A percentile compares a stretch with the other conserved stretches of the same genome.
phyloP scores from a whole-genome alignment of 345 rosid species.

The Euphorbia pulcherrima region DNA sequence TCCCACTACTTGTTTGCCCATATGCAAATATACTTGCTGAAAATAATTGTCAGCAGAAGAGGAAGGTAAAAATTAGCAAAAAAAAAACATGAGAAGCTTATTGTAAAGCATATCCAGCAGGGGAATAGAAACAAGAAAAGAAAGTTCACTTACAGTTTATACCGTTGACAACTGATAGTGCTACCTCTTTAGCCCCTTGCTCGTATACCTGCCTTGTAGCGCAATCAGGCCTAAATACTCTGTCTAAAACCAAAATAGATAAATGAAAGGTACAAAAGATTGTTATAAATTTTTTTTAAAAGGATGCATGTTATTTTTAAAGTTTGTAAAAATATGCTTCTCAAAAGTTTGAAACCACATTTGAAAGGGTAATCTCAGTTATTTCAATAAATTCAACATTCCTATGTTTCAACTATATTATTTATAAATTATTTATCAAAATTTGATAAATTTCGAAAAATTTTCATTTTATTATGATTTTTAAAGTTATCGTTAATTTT shows the following conservation, averaged over 20 bases:
- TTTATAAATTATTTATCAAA: too few species aligned
- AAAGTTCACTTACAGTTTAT: constrained; percentile 68
- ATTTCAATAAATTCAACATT: too few species aligned
- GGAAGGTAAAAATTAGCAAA: not conserved
- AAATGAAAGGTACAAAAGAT: not conserved
- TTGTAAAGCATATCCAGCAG: constrained; percentile 5
- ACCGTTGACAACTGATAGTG: constrained; percentile 84
- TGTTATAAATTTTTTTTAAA: too few species aligned
- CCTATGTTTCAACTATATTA: too few species aligned
- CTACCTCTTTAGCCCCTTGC: constrained; percentile 79
- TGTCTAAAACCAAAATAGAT: constrained; percentile 47
- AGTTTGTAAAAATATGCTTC: too few species aligned
- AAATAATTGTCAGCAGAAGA: constrained; percentile 15
- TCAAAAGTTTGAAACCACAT: too few species aligned
- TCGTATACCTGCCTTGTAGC: constrained; percentile 74
- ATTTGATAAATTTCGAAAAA: too few species aligned
- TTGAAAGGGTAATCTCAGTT: too few species aligned
- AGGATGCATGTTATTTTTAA: too few species aligned
- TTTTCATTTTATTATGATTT: too few species aligned
- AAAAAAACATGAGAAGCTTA: not conserved
- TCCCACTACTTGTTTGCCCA: constrained; percentile 99
- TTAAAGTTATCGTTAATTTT: too few species aligned
- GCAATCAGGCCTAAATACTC: constrained; percentile 86
- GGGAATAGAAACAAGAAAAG: constrained; percentile 7
- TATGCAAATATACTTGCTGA: constrained; percentile 95